A percentile compares a stretch with the other conserved stretches of the same genome.
Evolutionary conservation across 2,329 filamentous ascomycete species (phyloP).

Genomic region (Fusarium sp.): DNA sequence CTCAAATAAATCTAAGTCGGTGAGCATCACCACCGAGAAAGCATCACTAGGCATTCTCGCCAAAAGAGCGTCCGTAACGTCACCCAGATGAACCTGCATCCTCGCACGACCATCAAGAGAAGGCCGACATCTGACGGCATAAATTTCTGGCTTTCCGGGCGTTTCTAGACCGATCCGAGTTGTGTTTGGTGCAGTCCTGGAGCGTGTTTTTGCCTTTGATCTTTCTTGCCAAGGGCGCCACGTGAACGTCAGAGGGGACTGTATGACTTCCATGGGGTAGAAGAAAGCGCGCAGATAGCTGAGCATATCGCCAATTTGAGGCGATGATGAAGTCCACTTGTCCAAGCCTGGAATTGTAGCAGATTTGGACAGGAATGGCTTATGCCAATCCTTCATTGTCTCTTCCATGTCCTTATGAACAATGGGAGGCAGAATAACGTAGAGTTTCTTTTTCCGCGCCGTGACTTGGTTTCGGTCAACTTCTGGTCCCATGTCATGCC

Average conservation of each 20-base stretch:
- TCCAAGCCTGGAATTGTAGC: background rate
- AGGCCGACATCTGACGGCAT: constrained; percentile 65
- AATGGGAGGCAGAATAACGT: constrained; percentile 63
- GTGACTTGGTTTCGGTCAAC: constrained; percentile 65
- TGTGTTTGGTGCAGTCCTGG: constrained; percentile 1
- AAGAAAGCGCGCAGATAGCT: constrained; percentile 63
- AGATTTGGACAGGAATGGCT: constrained; percentile 41
- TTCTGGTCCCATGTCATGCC: constrained; percentile 54
- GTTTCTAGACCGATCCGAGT: constrained; percentile 62
- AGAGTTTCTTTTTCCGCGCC: constrained; percentile 62
- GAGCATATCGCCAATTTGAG: constrained; percentile 50
- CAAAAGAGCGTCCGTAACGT: constrained; percentile 70
- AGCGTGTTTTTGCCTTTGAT: constrained; percentile 19
- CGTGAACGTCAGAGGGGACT: constrained; percentile 55
- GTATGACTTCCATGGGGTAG: constrained; percentile 64
- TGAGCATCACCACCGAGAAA: constrained; percentile 68
- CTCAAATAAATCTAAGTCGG: constrained; percentile 75
- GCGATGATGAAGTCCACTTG: constrained; percentile 36
- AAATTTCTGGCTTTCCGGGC: constrained; percentile 50
- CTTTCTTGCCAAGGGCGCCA: constrained; percentile 64
- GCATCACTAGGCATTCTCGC: constrained; percentile 68
- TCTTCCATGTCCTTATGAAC: constrained; percentile 52
- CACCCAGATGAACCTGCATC: constrained; percentile 70
- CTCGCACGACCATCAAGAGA: constrained; percentile 62
- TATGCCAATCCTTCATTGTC: constrained; percentile 60